Percentiles rank a stretch among this genome's conserved stretches.
phyloP scores from a whole-genome alignment of 345 rosid species.

The Rhizophora mangle region DNA sequence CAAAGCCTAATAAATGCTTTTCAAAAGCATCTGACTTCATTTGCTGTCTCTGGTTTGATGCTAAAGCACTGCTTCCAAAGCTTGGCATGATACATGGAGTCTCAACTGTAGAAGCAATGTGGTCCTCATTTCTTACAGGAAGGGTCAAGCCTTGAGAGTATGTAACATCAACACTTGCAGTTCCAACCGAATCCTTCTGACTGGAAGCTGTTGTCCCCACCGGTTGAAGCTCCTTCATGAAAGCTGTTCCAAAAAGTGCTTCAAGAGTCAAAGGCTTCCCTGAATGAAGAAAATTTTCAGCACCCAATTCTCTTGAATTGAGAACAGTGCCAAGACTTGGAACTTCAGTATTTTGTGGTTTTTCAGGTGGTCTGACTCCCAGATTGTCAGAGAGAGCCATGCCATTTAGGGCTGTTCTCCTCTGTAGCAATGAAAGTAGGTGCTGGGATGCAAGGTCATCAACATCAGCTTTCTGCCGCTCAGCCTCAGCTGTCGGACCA shows the following conservation, averaged over 20 bases:
- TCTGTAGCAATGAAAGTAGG: slow-evolving; percentile 82
- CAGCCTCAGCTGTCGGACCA: slow-evolving; percentile 32
- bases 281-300: slow-evolving; percentile 29
- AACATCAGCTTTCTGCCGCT: slow-evolving; percentile 41
- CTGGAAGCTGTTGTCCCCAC: slow-evolving; percentile 57
- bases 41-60: slow-evolving; percentile 42
- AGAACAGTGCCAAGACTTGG: slow-evolving; percentile 17
- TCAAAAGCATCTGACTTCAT: slow-evolving; percentile 42
- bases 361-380: slow-evolving; percentile 28
- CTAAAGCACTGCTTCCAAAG: slow-evolving; percentile 26
- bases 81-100: slow-evolving; percentile 34
- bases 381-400: slow-evolving; percentile 19
- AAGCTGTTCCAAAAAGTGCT: slow-evolving; percentile 89
- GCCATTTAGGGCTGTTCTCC: slow-evolving; percentile 39
- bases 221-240: slow-evolving; percentile 89
- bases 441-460: slow-evolving; percentile 77
- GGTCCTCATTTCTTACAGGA: slow-evolving; percentile 27
- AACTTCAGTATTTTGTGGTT: slow-evolving; percentile 19
- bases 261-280: slow-evolving; percentile 79
- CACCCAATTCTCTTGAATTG: slow-evolving; percentile 38
- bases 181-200: slow-evolving; percentile 31
- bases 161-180: slow-evolving; percentile 39
- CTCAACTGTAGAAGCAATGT: slow-evolving; percentile 29
- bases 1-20: slow-evolving; percentile 41
- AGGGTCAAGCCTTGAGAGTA: slow-evolving; percentile 38